phyloP scores from a whole-genome alignment of 257 asterid species.

The Orobanche coerulescens region DNA sequence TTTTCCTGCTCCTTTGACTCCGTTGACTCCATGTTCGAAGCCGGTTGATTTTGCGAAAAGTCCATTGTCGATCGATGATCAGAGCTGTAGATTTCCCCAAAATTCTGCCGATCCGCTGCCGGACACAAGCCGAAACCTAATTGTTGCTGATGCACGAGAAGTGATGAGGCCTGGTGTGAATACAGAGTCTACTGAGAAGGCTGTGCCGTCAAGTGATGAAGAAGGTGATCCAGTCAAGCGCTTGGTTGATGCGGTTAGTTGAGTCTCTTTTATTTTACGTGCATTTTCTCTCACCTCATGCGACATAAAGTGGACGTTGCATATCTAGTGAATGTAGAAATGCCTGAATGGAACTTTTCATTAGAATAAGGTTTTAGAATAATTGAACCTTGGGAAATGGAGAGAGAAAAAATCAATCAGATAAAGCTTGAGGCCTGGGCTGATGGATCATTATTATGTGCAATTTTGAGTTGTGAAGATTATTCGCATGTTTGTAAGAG shows the following conservation, averaged over 20 bases:
- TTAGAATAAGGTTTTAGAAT: too few relatives aligned
- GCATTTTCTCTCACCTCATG: neutral
- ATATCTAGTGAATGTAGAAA: too few relatives aligned
- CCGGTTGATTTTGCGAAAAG: slow-evolving; percentile 28
- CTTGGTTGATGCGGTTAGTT: slow-evolving; percentile 42
- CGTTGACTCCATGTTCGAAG: slow-evolving; percentile 37
- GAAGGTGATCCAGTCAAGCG: slow-evolving; percentile 22
- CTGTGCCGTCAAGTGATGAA: slow-evolving; percentile 8
- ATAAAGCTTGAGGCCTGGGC: too few relatives aligned
- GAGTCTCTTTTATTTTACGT: neutral
- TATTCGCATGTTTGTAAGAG: neutral
- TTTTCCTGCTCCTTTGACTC: slow-evolving; percentile 40
- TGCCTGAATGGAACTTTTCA: too few relatives aligned
- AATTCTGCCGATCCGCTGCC: slow-evolving; percentile 20
- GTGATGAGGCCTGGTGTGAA: slow-evolving; percentile 24
- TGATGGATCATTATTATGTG: too few relatives aligned
- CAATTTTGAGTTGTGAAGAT: neutral
- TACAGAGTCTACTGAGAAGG: slow-evolving; percentile 23
- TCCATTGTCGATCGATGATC: slow-evolving; percentile 27
- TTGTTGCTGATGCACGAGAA: slow-evolving; percentile 18
- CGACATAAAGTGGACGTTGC: too few relatives aligned
- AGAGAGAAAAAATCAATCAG: too few relatives aligned
- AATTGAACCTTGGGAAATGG: too few relatives aligned
- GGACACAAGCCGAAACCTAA: slow-evolving; percentile 6
- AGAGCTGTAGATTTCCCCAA: slow-evolving; percentile 19